These are phyloP conservation scores for Effrenium voratum DNA, from an alignment of 73 alveolate genomes.

Conservation along the genomic window DNA sequence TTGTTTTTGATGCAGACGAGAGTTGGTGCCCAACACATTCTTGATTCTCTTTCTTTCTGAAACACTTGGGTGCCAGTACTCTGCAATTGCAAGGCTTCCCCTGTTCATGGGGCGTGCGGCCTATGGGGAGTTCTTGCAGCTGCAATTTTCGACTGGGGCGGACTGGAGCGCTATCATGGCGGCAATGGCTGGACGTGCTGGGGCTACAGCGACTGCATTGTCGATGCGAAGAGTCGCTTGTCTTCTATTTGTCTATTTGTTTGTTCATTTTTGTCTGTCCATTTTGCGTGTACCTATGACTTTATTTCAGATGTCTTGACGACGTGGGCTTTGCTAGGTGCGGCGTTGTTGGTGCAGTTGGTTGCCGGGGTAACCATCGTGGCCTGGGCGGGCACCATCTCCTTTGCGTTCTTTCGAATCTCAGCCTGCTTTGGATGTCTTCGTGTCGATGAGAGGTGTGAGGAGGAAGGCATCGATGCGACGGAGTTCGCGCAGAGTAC, in stretches of 20 bases:
- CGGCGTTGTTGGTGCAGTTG: neutral
- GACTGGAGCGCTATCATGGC: constrained; percentile 64
- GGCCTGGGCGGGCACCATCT: neutral
- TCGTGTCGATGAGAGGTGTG: constrained; percentile 1
- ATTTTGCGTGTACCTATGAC: too few relatives aligned
- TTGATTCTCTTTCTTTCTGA: too few relatives aligned
- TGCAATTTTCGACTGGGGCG: constrained; percentile 93
- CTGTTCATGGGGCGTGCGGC: constrained; percentile 96
- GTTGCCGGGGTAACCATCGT: neutral
- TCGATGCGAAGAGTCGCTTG: too few relatives aligned
- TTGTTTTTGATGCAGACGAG: too few relatives aligned
- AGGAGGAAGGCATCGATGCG: constrained; percentile 39
- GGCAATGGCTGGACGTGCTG: constrained; percentile 30
- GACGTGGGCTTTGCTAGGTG: neutral
- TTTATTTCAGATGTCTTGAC: too few relatives aligned
- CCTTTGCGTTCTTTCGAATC: neutral
- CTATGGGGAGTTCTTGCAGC: constrained; percentile 94
- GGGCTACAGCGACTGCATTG: too few relatives aligned
- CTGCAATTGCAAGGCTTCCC: too few relatives aligned
- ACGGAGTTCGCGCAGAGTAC: constrained; percentile 25
- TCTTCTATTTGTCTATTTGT: too few relatives aligned
- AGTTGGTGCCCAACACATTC: too few relatives aligned
- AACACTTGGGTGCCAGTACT: too few relatives aligned
- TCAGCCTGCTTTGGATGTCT: neutral
- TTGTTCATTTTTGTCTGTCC: too few relatives aligned